These are phyloP conservation scores for Talaromyces verruculosus DNA, from an alignment of 2,329 filamentous ascomycete species.

Conservation along the genomic window DNA sequence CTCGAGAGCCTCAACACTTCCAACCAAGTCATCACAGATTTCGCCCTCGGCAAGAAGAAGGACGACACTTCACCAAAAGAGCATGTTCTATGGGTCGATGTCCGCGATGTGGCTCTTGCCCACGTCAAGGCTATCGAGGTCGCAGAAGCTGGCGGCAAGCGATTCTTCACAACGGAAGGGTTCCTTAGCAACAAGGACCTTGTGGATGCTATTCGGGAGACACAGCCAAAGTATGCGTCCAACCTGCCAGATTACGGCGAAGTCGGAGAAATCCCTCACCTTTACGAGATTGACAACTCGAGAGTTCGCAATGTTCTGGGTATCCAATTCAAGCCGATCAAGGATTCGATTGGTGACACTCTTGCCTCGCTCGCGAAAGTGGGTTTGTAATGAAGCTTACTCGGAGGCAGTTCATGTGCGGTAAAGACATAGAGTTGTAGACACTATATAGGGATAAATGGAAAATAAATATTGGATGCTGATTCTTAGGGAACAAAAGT, in stretches of 20 bases:
- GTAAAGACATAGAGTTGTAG: background rate
- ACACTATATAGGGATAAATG: background rate
- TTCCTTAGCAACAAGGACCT: slow-evolving; percentile 45
- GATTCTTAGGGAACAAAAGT: background rate
- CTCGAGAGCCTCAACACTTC: slow-evolving; percentile 70
- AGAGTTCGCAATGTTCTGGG: slow-evolving; percentile 44
- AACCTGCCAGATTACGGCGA: slow-evolving; percentile 42
- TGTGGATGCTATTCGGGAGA: slow-evolving; percentile 43
- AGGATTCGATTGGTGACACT: slow-evolving; percentile 41
- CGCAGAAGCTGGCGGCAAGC: slow-evolving; percentile 46
- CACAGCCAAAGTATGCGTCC: slow-evolving; percentile 43
- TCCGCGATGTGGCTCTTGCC: slow-evolving; percentile 50
- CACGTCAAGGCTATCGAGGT: slow-evolving; percentile 50
- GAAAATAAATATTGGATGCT: background rate
- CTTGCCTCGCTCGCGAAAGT: slow-evolving; percentile 37
- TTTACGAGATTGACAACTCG: slow-evolving; percentile 41
- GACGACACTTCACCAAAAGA: slow-evolving; percentile 59
- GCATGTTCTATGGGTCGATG: slow-evolving; percentile 59
- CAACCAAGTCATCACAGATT: slow-evolving; percentile 64
- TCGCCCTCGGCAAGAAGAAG: slow-evolving; percentile 63
- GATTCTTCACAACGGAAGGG: slow-evolving; percentile 48
- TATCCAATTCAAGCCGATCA: slow-evolving; percentile 41
- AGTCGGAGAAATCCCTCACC: slow-evolving; percentile 32
- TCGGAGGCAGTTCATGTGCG: background rate
- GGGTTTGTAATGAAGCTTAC: slow-evolving; percentile 28